A percentile compares a stretch with the other conserved stretches of the same genome.
Evolutionary conservation across 306 rosid species (phyloP).

Genomic region (Gynostemma pentaphyllum): DNA sequence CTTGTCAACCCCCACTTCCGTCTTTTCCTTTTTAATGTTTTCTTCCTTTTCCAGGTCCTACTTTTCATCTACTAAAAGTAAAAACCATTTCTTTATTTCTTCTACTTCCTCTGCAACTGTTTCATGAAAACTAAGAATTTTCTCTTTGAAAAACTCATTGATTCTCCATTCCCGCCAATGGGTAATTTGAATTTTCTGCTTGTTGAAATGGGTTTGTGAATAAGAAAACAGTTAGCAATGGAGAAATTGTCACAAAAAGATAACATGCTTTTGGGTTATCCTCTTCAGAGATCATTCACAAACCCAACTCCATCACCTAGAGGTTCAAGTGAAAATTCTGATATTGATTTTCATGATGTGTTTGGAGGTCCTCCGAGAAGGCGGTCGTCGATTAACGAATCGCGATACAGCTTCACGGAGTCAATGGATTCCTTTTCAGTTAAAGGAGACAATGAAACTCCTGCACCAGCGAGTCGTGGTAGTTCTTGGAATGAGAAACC

Average conservation of each 20-base stretch:
- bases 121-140: neutral
- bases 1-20: constrained; percentile 5
- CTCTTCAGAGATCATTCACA: constrained; percentile 21
- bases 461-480: constrained; percentile 2
- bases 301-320: constrained; percentile 23
- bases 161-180: constrained; percentile 7
- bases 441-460: constrained; percentile 18
- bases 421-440: constrained; percentile 9
- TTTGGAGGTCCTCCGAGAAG: constrained; percentile 88
- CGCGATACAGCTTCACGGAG: constrained; percentile 19
- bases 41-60: neutral
- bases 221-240: constrained; percentile 18
- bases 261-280: constrained; percentile 36
- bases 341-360: constrained; percentile 71
- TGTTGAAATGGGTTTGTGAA: neutral
- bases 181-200: neutral
- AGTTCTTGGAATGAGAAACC: constrained; percentile 46
- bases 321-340: constrained; percentile 29
- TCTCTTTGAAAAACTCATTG: neutral
- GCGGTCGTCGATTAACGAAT: constrained; percentile 39
- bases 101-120: neutral
- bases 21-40: constrained; percentile 11
- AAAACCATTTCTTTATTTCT: neutral
- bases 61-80: neutral
- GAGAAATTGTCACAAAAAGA: constrained; percentile 45